A percentile compares a stretch with the other conserved stretches of the same genome.
Conservation (phyloP, 495 filamentous ascomycete genomes). For the Amphirosellinia nigrospora region DNA sequence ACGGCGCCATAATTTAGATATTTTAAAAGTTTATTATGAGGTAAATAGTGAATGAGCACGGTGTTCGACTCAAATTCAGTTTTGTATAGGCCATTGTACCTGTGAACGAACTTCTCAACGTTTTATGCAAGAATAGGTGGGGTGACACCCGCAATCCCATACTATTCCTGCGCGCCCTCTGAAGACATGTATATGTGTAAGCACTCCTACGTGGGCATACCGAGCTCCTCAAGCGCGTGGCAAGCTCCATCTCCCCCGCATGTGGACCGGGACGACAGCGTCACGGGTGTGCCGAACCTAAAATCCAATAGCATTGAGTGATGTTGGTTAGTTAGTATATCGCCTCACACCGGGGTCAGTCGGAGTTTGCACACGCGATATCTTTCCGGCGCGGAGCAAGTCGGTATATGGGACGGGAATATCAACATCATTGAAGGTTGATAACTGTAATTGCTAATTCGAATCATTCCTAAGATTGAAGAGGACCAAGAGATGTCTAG, state of each 20-base stretch:
- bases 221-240: background rate
- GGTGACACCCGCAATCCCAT: background rate
- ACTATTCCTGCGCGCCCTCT: constrained; percentile 5
- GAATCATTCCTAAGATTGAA: background rate
- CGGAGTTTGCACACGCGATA: background rate
- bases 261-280: constrained; percentile 14
- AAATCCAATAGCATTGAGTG: background rate
- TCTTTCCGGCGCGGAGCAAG: background rate
- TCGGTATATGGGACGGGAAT: background rate
- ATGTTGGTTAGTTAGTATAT: background rate
- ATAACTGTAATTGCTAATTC: background rate
- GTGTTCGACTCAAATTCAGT: background rate
- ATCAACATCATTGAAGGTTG: background rate
- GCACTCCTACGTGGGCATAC: background rate
- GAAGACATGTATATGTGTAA: background rate
- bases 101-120: background rate
- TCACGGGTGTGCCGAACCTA: background rate
- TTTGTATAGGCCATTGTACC: background rate
- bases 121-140: background rate
- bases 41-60: constrained; percentile 10
- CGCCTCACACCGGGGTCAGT: background rate
- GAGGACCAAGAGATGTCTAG: background rate
- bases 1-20: constrained; percentile 34
- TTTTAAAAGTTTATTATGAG: background rate
- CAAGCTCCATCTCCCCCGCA: constrained; percentile 17